Conservation (phyloP, 768 basidiomycete genomes). For the Lepiota venenata region DNA sequence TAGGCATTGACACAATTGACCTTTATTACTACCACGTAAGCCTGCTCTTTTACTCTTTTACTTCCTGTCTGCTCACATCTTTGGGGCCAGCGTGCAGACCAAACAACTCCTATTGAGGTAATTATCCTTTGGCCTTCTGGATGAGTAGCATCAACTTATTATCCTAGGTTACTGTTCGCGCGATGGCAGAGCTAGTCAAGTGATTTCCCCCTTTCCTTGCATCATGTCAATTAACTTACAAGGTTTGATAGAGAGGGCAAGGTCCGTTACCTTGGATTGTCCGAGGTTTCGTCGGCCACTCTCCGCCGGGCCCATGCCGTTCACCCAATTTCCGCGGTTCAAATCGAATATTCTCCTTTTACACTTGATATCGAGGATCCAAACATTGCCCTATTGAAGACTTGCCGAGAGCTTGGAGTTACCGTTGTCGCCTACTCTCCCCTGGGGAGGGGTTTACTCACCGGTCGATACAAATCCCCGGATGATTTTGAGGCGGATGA, state of each 20-base stretch:
- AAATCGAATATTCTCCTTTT: constrained; percentile 52
- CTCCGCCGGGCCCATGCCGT: constrained; percentile 48
- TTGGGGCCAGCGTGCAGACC: constrained; percentile 30
- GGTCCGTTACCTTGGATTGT: constrained; percentile 48
- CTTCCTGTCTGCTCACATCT: neutral
- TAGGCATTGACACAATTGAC: constrained; percentile 40
- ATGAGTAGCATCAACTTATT: neutral
- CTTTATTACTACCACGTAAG: constrained; percentile 43
- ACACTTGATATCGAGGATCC: constrained; percentile 43
- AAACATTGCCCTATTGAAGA: constrained; percentile 36
- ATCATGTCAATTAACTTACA: neutral
- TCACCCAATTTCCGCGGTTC: constrained; percentile 47
- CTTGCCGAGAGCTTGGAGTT: constrained; percentile 46
- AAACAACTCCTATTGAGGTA: constrained; percentile 45
- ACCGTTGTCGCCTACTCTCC: constrained; percentile 50
- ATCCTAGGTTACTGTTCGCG: constrained; percentile 36
- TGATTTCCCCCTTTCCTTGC: constrained; percentile 16
- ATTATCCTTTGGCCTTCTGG: neutral
- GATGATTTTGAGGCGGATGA: constrained; percentile 38
- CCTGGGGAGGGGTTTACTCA: constrained; percentile 49
- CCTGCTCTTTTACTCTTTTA: constrained; percentile 3
- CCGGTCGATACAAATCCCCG: constrained; percentile 36
- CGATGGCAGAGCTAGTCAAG: constrained; percentile 52
- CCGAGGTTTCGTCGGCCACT: constrained; percentile 43
- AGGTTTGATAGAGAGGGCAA: constrained; percentile 32